Percentiles rank a stretch among this genome's conserved stretches.
phyloP scores from a whole-genome alignment of 768 basidiomycete species.

The Mycena albidolilacea region DNA sequence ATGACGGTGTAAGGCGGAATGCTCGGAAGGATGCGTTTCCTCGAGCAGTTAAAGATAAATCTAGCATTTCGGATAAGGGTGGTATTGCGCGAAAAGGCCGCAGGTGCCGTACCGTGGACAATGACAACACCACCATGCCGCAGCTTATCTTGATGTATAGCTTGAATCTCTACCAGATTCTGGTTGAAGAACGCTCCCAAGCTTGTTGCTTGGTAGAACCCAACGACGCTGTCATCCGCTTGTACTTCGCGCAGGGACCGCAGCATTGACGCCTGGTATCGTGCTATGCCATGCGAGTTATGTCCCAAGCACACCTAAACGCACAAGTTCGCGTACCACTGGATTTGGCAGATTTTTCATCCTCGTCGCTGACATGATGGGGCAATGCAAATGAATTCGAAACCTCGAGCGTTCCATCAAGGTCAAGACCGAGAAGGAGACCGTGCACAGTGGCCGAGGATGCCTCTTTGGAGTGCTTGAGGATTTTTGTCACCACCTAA shows the following conservation, averaged over 20 bases:
- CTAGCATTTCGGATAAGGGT: constrained; percentile 56
- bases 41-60: constrained; percentile 82
- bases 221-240: constrained; percentile 91
- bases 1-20: constrained; percentile 85
- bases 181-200: constrained; percentile 91
- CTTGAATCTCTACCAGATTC: constrained; percentile 84
- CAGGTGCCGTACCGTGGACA: constrained; percentile 76
- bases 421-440: constrained; percentile 90
- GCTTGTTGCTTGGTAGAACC: constrained; percentile 93
- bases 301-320: constrained; percentile 10
- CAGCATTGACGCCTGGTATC: constrained; percentile 89
- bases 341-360: constrained; percentile 85
- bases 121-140: constrained; percentile 89
- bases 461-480: constrained; percentile 91
- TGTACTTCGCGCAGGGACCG: constrained; percentile 92
- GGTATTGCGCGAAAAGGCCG: constrained; percentile 24
- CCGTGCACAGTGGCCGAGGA: constrained; percentile 84
- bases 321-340: constrained; percentile 65
- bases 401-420: constrained; percentile 92
- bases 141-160: constrained; percentile 87
- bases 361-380: constrained; percentile 80
- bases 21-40: constrained; percentile 93
- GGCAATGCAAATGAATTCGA: constrained; percentile 93
- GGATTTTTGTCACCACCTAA: constrained; percentile 93
- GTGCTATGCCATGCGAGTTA: constrained; percentile 58